Evolutionary conservation across 305 asterid species (phyloP).

Genomic region (Fraxinus platypoda): DNA sequence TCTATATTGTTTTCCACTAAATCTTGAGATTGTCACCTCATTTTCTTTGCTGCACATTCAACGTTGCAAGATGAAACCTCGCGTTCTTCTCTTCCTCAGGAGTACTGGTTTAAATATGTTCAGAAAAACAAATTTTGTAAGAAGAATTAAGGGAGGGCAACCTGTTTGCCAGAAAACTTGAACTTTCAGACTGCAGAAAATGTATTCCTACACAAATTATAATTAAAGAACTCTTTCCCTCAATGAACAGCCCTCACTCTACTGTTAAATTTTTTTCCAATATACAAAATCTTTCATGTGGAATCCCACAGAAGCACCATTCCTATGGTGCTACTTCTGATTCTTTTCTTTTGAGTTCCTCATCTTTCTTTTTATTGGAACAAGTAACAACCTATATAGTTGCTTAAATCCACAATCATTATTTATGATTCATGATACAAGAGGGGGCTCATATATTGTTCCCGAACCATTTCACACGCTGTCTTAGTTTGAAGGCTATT

Average conservation of each 20-base stretch:
- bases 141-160: not conserved
- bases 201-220: not conserved
- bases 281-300: not conserved
- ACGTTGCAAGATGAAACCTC: not conserved
- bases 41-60: not conserved
- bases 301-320: not conserved
- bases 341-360: not conserved
- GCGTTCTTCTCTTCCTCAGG: not conserved
- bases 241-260: not conserved
- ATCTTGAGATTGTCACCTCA: not conserved
- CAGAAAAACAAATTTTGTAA: not conserved
- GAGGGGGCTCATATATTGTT: not conserved
- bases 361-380: not conserved
- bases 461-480: not conserved
- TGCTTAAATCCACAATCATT: not conserved
- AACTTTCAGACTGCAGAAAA: not conserved
- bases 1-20: not conserved
- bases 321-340: not conserved
- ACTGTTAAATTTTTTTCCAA: not conserved
- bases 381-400: not conserved
- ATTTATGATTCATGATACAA: not conserved
- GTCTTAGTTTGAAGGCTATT: not conserved
- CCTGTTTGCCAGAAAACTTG: not conserved
- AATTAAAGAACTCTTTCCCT: not conserved
- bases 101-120: not conserved